These are phyloP conservation scores for Thymus mandschuricus DNA, from an alignment of 257 asterid genomes.

Conservation along the genomic window DNA sequence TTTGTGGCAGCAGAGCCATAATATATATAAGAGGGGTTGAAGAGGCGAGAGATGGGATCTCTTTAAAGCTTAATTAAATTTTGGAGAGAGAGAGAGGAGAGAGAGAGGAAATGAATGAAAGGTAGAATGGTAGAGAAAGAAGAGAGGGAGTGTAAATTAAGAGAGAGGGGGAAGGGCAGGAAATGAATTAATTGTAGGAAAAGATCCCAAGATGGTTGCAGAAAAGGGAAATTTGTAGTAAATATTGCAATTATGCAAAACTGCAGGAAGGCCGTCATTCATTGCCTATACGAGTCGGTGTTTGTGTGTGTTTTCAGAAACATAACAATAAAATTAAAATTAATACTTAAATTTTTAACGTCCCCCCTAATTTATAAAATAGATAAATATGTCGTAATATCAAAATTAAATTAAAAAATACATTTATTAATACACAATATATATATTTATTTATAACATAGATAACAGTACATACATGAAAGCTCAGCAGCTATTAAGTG, in stretches of 20 bases:
- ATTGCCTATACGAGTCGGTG: conserved; percentile 55
- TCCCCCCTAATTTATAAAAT: not conserved
- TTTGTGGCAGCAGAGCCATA: conserved; percentile 37
- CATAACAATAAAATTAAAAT: not conserved
- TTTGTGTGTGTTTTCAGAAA: conserved; percentile 29
- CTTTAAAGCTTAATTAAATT: conserved; percentile 66
- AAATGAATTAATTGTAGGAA: conserved; percentile 59
- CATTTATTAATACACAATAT: not conserved
- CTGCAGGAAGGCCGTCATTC: conserved; percentile 63
- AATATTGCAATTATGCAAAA: conserved; percentile 60
- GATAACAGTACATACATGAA: conserved; percentile 6
- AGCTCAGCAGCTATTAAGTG: conserved; percentile 52
- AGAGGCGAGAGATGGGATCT: conserved; percentile 43
- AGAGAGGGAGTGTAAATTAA: conserved; percentile 40
- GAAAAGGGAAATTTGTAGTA: conserved; percentile 63
- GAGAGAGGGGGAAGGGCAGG: conserved; percentile 37
- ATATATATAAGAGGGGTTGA: conserved; percentile 43
- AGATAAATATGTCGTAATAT: not conserved
- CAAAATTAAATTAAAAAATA: not conserved
- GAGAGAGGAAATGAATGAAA: conserved; percentile 29
- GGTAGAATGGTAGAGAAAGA: conserved; percentile 38
- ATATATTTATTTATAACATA: not conserved
- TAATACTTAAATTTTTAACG: not conserved
- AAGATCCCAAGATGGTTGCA: conserved; percentile 61
- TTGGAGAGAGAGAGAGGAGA: conserved; percentile 43